Base-by-base conservation (phyloP, 331 rosid species). In the Acacia pycnantha region DNA sequence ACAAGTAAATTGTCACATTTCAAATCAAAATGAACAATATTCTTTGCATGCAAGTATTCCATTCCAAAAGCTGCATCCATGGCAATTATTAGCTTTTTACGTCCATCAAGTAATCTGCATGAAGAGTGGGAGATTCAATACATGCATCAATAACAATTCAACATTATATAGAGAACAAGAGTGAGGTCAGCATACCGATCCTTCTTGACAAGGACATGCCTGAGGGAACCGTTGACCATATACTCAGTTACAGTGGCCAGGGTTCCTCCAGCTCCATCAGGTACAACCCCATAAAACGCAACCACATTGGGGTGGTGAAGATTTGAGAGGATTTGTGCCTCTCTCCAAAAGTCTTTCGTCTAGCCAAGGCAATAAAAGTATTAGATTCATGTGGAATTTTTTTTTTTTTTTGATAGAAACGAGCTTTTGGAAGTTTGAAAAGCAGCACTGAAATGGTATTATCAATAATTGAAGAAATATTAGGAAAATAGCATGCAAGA, bases 31-130 rank as follows among this genome's bases (percentile, higher is more conserved):
- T 91, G 94, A 76, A 91, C 92, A 79, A 91, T 91, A 77, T 87
- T 87, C 77, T 91, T 89, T 54, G 92, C 88, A 83, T 91, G 95
- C 86, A 89, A 83, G 84, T 91, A 89, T 80, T 91, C 93, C 95
- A 91, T 89, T 44, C 95, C 95, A 78, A 91, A 91, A 80, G 95
- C 92, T 43, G 95, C 95, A 89, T 91, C 95, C 93, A 89, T 91
- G 87, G 93, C 93, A 79, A 91, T 89, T 75, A 88, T 83, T 68
- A 91, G 91, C 90, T 82, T 91, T 83, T 79, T 89, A 77, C 87
- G 86, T 31, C 80, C 83, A 87, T 89, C 95, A 80, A 91, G 93
- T 75, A 82, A 85, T 82, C 95, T 89, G 93, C 87, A 84, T 15
- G 56, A 64, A 44, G 78, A 79, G 73, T 82, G 53, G 81, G 71